Evolutionary conservation across 2,329 filamentous ascomycete genomes (phyloP).

Genomic region (Acrodontium crateriforme): DNA sequence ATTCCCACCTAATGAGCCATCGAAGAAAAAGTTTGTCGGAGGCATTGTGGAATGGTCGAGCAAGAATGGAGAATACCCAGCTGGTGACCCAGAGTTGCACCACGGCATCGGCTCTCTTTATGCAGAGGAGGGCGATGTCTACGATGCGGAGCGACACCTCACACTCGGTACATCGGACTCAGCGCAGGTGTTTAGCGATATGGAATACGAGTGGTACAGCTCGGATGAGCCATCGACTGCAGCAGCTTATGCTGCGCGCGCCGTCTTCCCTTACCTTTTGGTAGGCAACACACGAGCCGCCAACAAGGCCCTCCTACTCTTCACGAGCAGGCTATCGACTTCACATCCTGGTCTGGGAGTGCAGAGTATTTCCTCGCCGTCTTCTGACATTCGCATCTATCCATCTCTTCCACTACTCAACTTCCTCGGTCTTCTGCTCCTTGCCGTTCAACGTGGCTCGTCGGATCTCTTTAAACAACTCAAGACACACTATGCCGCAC

Average conservation of each 20-base stretch:
- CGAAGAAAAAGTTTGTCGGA: slow-evolving; percentile 78
- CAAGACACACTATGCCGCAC: slow-evolving; percentile 62
- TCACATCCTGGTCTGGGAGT: slow-evolving; percentile 52
- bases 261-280: slow-evolving; percentile 79
- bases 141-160: slow-evolving; percentile 87
- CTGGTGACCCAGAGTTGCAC: slow-evolving; percentile 87
- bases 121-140: slow-evolving; percentile 83
- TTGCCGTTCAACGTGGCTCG: slow-evolving; percentile 70
- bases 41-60: slow-evolving; percentile 84
- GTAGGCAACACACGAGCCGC: slow-evolving; percentile 83
- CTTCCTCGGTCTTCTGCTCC: slow-evolving; percentile 72
- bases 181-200: slow-evolving; percentile 59
- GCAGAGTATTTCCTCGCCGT: slow-evolving; percentile 66
- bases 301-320: slow-evolving; percentile 65
- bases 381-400: slow-evolving; percentile 63
- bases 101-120: slow-evolving; percentile 79
- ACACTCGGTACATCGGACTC: slow-evolving; percentile 81
- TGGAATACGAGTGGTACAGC: slow-evolving; percentile 91
- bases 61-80: slow-evolving; percentile 73
- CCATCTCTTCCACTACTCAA: slow-evolving; percentile 89
- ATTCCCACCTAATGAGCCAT: slow-evolving; percentile 74
- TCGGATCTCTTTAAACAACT: slow-evolving; percentile 69
- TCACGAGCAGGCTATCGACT: slow-evolving; percentile 50
- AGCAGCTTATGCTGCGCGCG: slow-evolving; percentile 71
- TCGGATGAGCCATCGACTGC: slow-evolving; percentile 80